phyloP scores from a whole-genome alignment of 176 grass and related monocot genomes.

The Echinochloa phyllopogon region DNA sequence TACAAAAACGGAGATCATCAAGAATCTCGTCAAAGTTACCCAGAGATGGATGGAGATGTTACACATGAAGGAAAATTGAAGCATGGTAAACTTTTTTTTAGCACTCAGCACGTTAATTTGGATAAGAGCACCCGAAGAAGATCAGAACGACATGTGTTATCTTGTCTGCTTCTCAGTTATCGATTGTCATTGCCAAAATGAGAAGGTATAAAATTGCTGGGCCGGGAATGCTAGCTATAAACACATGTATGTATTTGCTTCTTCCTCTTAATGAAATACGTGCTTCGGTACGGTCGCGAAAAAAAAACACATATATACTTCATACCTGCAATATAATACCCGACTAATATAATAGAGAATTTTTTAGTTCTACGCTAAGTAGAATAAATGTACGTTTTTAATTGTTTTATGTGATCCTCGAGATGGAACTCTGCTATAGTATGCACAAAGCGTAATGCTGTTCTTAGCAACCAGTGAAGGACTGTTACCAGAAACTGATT shows the following conservation, averaged over 20 bases:
- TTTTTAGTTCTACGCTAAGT: not conserved
- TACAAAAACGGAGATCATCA: not conserved
- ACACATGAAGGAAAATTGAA: not conserved
- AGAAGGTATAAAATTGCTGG: too few species aligned
- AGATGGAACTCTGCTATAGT: not conserved
- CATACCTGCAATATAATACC: not conserved
- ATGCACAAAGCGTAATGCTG: too few species aligned
- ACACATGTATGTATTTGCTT: too few species aligned
- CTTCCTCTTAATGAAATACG: too few species aligned
- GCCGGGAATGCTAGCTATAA: not conserved
- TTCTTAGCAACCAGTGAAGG: not conserved
- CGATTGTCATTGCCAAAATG: not conserved
- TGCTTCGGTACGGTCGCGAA: too few species aligned
- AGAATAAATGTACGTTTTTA: not conserved
- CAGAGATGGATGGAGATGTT: not conserved
- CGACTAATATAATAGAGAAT: not conserved
- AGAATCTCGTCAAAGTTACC: not conserved
- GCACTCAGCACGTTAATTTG: not conserved
- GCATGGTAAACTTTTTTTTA: not conserved
- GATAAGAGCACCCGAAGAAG: conserved; percentile 2
- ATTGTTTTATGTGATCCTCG: not conserved
- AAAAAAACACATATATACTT: too few species aligned
- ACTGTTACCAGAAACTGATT: not conserved
- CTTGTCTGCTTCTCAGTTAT: not conserved
- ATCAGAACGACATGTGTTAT: conserved; percentile 11